Percentiles rank a stretch among this genome's conserved stretches.
Evolutionary conservation across 106 monocot genomes (phyloP).

Genomic region (Chionographis japonica): DNA sequence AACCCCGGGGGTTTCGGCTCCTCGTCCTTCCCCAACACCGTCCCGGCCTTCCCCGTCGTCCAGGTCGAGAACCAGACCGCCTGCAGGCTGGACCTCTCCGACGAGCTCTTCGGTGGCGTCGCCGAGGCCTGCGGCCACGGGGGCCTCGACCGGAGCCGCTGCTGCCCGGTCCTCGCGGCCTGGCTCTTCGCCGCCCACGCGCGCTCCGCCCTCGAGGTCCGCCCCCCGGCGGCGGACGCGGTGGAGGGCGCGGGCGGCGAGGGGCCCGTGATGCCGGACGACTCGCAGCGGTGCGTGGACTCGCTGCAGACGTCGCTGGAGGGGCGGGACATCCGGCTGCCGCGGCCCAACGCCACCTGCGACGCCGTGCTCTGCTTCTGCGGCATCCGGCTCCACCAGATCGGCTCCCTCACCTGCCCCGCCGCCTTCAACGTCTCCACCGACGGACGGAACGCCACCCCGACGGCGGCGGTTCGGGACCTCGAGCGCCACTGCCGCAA

Average conservation of each 20-base stretch:
- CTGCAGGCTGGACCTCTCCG: slow-evolving; percentile 88
- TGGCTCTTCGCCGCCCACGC: slow-evolving; percentile 95
- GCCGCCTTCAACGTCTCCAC: slow-evolving; percentile 58
- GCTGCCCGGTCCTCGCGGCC: slow-evolving; percentile 98
- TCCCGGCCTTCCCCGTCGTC: slow-evolving; percentile 61
- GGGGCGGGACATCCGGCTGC: slow-evolving; percentile 37
- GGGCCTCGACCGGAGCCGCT: slow-evolving; percentile 35
- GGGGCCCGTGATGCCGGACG: slow-evolving; percentile 75
- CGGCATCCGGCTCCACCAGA: slow-evolving; percentile 92
- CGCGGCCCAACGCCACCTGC: slow-evolving; percentile 72
- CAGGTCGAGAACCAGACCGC: slow-evolving; percentile 26
- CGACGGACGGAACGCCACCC: slow-evolving; percentile 30
- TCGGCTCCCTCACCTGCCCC: slow-evolving; percentile 73
- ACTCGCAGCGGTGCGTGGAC: slow-evolving; percentile 89
- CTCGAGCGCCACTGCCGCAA: slow-evolving; percentile 76
- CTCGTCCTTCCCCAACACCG: slow-evolving; percentile 20
- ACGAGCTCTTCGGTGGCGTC: slow-evolving; percentile 94
- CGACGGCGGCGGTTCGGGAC: slow-evolving; percentile 54
- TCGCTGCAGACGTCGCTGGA: slow-evolving; percentile 60
- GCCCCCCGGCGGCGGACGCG: background rate
- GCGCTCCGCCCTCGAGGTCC: slow-evolving; percentile 52
- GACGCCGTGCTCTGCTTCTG: slow-evolving; percentile 91
- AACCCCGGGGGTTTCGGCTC: slow-evolving; percentile 12
- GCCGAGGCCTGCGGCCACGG: slow-evolving; percentile 61
- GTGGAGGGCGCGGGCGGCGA: slow-evolving; percentile 7